Base-by-base conservation (phyloP, 2,329 filamentous ascomycete genomes). In the Fusarium decemcellulare region DNA sequence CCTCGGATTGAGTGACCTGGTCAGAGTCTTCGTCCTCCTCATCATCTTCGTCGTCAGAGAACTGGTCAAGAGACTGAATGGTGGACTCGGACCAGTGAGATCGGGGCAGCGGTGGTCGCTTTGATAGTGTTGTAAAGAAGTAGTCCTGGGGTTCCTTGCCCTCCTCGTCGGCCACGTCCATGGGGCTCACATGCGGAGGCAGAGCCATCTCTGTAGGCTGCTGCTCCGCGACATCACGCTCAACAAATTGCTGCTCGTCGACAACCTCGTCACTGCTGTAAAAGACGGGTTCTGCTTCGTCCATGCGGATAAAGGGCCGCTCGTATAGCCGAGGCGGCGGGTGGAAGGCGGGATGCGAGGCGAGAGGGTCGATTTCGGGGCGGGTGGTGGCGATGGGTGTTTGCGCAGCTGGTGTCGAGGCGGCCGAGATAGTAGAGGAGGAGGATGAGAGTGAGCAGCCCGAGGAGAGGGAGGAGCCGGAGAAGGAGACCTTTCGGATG, bases 11-110 rank as follows among this genome's bases (percentile, higher is more conserved):
- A n/a, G 64, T 67, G 27, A 70, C 52, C 47, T 71, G 62, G n/a
- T 70, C 67, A n/a, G 53, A 59, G 44, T 72, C 66, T 43, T 73
- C 63, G 42, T 72, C 69, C 6, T 73, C 70, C 27, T 32, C 34
- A 3, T 69, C 61, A 29, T 67, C 66, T 8, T 66, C 62, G 6
- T 74, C 69, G n/a, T 77, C 75, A 34, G 63, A 62, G 18, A 70
- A 65, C 46, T 71, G 61, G 27, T 71, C 68, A 34, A 76, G 63
- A 53, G 70, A 73, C 64, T 79, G 74, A 59, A 82, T 78, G 32
- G 81, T 83, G 8, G 81, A 83, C 56, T 81, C 81, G 40, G 81
- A 83, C 81, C 81, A 83, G 59, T 77, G 78, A 18, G 81, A 83
- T 53, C 77, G 74, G 3, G 76, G 78, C 67, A 81, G 62, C 5